Conservation (phyloP, 768 basidiomycete species). For the Kwoniella dendrophila region DNA sequence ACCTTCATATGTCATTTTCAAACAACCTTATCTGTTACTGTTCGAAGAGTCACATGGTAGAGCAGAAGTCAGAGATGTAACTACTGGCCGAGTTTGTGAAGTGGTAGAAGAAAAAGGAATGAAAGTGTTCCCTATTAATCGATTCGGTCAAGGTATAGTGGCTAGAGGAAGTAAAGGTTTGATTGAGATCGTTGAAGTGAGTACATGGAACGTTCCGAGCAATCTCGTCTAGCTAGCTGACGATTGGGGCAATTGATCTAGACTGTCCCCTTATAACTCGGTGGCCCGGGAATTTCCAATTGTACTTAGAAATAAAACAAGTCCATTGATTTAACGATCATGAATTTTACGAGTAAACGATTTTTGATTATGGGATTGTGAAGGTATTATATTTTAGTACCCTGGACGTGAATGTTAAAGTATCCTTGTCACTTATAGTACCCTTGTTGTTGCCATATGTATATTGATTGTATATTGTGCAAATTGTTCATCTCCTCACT, state of each 20-base stretch:
- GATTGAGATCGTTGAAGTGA: slow-evolving; percentile 46
- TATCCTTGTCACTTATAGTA: no score
- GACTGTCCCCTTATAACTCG: slow-evolving; percentile 1
- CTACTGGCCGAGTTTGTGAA: slow-evolving; percentile 42
- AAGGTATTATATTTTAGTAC: no score
- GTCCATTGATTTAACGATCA: no score
- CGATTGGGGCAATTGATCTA: neutral
- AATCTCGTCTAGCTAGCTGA: no score
- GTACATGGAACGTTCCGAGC: neutral
- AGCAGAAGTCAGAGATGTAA: slow-evolving; percentile 43
- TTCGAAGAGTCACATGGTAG: slow-evolving; percentile 41
- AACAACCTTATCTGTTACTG: slow-evolving; percentile 38
- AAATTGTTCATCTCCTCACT: no score
- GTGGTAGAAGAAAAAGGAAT: slow-evolving; percentile 39
- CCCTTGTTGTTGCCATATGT: no score
- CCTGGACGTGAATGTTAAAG: no score
- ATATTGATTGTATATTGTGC: no score
- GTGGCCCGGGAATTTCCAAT: neutral
- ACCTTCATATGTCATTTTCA: slow-evolving; percentile 39
- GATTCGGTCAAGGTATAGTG: slow-evolving; percentile 36
- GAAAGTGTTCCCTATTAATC: slow-evolving; percentile 22
- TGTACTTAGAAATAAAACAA: no score
- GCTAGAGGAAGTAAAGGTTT: slow-evolving; percentile 27
- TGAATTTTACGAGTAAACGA: no score
- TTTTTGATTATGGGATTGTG: no score